Percentiles rank a stretch among this genome's conserved stretches.
These are phyloP conservation scores for Hypoxylon lenormandii DNA, from an alignment of 495 filamentous ascomycete genomes.

Conservation along the genomic window DNA sequence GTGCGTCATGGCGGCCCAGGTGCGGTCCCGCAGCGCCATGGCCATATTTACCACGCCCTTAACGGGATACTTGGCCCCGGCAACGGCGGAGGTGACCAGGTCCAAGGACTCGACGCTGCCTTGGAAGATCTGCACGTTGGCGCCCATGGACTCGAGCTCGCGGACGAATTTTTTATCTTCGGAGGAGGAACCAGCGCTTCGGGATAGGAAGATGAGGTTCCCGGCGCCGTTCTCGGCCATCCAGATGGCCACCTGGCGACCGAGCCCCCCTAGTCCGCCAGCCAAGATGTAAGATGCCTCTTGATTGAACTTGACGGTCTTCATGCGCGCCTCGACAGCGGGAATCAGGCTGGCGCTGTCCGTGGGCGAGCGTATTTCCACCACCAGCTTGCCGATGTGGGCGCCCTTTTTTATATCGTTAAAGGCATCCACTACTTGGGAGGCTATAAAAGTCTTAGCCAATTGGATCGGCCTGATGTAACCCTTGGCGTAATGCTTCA, in stretches of 20 bases:
- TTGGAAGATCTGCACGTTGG: slow-evolving; percentile 50
- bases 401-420: too few species aligned
- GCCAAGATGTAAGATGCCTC: slow-evolving; percentile 65
- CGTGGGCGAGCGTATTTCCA: too few species aligned
- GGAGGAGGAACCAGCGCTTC: slow-evolving; percentile 56
- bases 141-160: slow-evolving; percentile 54
- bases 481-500: too few species aligned
- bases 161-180: slow-evolving; percentile 49
- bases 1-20: slow-evolving; percentile 65
- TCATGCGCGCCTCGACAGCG: too few species aligned
- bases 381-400: too few species aligned
- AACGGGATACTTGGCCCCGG: slow-evolving; percentile 50
- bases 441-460: too few species aligned
- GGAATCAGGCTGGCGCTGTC: too few species aligned
- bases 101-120: slow-evolving; percentile 52
- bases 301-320: slow-evolving; percentile 19
- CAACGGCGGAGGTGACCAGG: slow-evolving; percentile 50
- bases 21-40: slow-evolving; percentile 66
- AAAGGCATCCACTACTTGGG: too few species aligned
- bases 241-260: slow-evolving; percentile 66
- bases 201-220: slow-evolving; percentile 66
- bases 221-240: slow-evolving; percentile 68
- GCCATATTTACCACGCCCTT: slow-evolving; percentile 60
- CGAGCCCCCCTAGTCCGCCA: slow-evolving; percentile 72
- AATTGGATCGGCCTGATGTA: too few species aligned